These are phyloP conservation scores for Tuber melanosporum DNA, from an alignment of 495 filamentous ascomycete genomes.

Conservation along the genomic window DNA sequence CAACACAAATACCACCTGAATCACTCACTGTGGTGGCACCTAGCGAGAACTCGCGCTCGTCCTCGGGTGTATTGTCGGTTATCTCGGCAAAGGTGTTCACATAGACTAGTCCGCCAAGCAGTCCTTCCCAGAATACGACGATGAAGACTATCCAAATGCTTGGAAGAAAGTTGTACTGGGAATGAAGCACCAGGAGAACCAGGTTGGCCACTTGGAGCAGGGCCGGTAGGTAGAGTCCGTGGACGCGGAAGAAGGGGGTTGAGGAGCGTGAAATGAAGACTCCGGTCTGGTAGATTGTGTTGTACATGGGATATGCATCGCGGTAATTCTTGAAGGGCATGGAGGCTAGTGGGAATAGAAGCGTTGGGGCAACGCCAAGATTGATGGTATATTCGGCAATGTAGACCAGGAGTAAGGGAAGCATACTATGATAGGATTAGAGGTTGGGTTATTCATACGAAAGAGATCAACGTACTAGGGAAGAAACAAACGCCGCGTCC, in stretches of 20 bases:
- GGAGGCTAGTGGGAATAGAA: slow-evolving; percentile 70
- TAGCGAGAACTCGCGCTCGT: slow-evolving; percentile 84
- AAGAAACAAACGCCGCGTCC: slow-evolving; percentile 54
- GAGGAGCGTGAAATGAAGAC: slow-evolving; percentile 92
- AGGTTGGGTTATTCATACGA: slow-evolving; percentile 4
- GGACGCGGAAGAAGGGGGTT: slow-evolving; percentile 75
- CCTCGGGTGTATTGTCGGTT: slow-evolving; percentile 63
- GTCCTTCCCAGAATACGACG: slow-evolving; percentile 90
- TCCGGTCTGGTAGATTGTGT: slow-evolving; percentile 84
- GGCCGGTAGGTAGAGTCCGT: slow-evolving; percentile 71
- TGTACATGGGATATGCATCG: slow-evolving; percentile 88
- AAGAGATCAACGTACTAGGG: slow-evolving; percentile 55
- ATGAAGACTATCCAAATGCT: slow-evolving; percentile 74
- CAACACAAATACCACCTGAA: slow-evolving; percentile 81
- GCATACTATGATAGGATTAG: slow-evolving; percentile 55
- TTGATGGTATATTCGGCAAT: slow-evolving; percentile 96
- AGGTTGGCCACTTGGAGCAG: slow-evolving; percentile 80
- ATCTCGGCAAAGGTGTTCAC: slow-evolving; percentile 95
- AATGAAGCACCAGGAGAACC: slow-evolving; percentile 62
- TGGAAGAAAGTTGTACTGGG: slow-evolving; percentile 70
- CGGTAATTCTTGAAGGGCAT: slow-evolving; percentile 76
- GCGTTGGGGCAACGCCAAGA: slow-evolving; percentile 79
- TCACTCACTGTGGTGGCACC: slow-evolving; percentile 89
- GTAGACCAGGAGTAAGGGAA: slow-evolving; percentile 86
- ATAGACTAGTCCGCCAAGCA: slow-evolving; percentile 85